Evolutionary conservation across 2,329 filamentous ascomycete species (phyloP).

Genomic region (Trichoderma pleuroti): DNA sequence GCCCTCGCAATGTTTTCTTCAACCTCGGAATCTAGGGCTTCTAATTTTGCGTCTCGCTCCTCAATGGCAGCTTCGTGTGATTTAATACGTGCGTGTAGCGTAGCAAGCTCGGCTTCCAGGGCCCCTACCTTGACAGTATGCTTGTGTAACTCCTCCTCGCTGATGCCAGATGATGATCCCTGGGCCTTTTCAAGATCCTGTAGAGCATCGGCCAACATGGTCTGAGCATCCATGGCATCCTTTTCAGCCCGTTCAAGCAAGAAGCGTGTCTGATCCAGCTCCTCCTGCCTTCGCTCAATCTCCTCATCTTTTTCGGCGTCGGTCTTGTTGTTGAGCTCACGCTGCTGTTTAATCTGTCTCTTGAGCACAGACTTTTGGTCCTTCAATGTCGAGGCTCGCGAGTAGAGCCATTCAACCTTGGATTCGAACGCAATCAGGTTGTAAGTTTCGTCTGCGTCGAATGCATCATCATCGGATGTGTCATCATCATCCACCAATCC

Average conservation of each 20-base stretch:
- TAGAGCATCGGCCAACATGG: slow-evolving; percentile 39
- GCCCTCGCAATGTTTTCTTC: slow-evolving; percentile 24
- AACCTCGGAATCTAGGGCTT: slow-evolving; percentile 39
- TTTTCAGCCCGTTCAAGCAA: slow-evolving; percentile 38
- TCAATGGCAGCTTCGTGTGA: slow-evolving; percentile 36
- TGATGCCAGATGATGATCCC: slow-evolving; percentile 25
- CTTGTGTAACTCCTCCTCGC: slow-evolving; percentile 28
- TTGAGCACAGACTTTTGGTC: slow-evolving; percentile 88
- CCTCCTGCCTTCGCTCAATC: slow-evolving; percentile 54
- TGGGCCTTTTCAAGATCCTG: slow-evolving; percentile 41
- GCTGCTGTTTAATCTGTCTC: slow-evolving; percentile 91
- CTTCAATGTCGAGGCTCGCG: slow-evolving; percentile 70
- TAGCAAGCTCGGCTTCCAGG: slow-evolving; percentile 28
- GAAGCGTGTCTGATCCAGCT: slow-evolving; percentile 46
- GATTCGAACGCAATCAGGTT: slow-evolving; percentile 71
- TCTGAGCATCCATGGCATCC: slow-evolving; percentile 40
- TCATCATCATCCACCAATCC: slow-evolving; percentile 58
- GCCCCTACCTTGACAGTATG: slow-evolving; percentile 22
- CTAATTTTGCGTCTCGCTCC: slow-evolving; percentile 43
- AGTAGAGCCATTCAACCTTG: slow-evolving; percentile 75
- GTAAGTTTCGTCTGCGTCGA: slow-evolving; percentile 59
- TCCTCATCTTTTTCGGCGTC: slow-evolving; percentile 68
- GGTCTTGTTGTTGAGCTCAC: slow-evolving; percentile 84
- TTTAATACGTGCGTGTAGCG: slow-evolving; percentile 38
- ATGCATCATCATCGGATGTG: slow-evolving; percentile 59